A percentile compares a stretch with the other conserved stretches of the same genome.
Evolutionary conservation across 2,329 filamentous ascomycete species (phyloP).

Genomic region (Xylaria hypoxylon): DNA sequence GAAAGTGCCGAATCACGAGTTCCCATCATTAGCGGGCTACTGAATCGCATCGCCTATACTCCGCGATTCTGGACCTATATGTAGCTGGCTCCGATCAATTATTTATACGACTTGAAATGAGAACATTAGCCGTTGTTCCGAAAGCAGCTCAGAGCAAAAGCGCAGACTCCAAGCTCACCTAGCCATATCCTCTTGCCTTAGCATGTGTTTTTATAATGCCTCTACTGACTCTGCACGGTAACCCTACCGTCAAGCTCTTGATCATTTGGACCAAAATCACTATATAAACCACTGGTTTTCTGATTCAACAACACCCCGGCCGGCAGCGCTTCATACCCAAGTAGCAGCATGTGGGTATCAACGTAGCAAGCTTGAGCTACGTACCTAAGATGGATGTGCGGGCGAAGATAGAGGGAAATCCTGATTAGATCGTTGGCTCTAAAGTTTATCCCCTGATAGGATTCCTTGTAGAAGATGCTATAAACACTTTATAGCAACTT

Average conservation of each 20-base stretch:
- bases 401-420: neutral
- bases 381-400: neutral
- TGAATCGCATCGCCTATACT: slow-evolving; percentile 1
- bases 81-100: neutral
- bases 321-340: neutral
- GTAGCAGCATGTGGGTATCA: neutral
- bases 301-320: too few species aligned
- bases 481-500: too few species aligned
- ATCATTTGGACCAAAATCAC: too few species aligned
- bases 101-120: slow-evolving; percentile 1
- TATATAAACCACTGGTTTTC: too few species aligned
- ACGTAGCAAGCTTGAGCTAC: neutral
- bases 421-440: too few species aligned
- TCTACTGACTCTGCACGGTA: too few species aligned
- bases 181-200: neutral
- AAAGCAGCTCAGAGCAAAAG: neutral
- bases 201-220: too few species aligned
- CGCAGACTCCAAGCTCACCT: neutral
- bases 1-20: slow-evolving; percentile 14
- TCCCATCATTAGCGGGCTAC: neutral
- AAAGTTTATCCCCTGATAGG: too few species aligned
- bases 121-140: slow-evolving; percentile 14
- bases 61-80: neutral
- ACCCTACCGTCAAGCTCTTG: too few species aligned
- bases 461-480: too few species aligned